These are phyloP conservation scores for Cladosporium velox DNA, from an alignment of 2,329 filamentous ascomycete species.

Conservation along the genomic window DNA sequence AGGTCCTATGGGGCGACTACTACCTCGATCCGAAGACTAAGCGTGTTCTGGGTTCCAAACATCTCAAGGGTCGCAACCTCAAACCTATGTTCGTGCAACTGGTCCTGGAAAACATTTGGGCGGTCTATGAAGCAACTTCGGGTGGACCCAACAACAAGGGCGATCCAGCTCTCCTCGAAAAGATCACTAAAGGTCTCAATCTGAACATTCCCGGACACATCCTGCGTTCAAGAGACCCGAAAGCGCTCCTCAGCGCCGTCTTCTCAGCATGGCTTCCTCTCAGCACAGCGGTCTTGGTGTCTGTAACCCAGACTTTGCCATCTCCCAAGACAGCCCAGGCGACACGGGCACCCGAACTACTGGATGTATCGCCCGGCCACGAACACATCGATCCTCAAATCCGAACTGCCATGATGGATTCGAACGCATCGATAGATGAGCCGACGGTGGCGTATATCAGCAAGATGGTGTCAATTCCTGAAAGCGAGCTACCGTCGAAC, in stretches of 20 bases:
- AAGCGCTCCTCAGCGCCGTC: slow-evolving; percentile 78
- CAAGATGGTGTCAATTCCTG: slow-evolving; percentile 95
- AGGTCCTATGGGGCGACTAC: slow-evolving; percentile 94
- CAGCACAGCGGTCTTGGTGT: slow-evolving; percentile 88
- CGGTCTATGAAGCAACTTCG: slow-evolving; percentile 86
- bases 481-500: slow-evolving; percentile 88
- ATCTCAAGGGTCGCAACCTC: slow-evolving; percentile 84
- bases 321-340: slow-evolving; percentile 80
- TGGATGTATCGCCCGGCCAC: slow-evolving; percentile 77
- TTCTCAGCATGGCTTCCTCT: slow-evolving; percentile 90
- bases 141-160: slow-evolving; percentile 81
- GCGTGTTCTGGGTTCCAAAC: slow-evolving; percentile 84
- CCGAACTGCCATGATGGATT: slow-evolving; percentile 78
- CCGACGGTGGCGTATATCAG: slow-evolving; percentile 94
- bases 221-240: slow-evolving; percentile 78
- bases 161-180: slow-evolving; percentile 80
- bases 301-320: slow-evolving; percentile 88
- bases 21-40: slow-evolving; percentile 97
- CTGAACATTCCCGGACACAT: slow-evolving; percentile 84
- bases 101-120: slow-evolving; percentile 94
- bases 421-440: slow-evolving; percentile 68
- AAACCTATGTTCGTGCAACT: slow-evolving; percentile 98
- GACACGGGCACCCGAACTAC: slow-evolving; percentile 73
- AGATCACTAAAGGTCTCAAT: slow-evolving; percentile 89
- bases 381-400: slow-evolving; percentile 68